Base-by-base conservation (phyloP, 179 eudicot genomes). In the Dionaea muscipula region DNA sequence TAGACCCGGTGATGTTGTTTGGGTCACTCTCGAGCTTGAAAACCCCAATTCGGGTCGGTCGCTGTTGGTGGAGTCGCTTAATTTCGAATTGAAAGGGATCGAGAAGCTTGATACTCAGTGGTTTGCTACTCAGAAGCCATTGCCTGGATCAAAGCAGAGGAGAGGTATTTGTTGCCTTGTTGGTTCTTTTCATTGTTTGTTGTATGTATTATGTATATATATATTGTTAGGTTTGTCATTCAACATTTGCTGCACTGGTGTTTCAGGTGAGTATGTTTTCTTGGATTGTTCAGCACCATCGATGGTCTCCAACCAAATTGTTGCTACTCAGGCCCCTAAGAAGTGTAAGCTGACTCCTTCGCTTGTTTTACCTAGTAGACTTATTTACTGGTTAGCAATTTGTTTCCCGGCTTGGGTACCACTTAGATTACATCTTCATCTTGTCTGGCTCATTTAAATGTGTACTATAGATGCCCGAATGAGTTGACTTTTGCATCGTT, bases 51-150 rank as follows among this genome's bases (percentile, higher is more conserved):
- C 31, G 7, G 79, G 59, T 41, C 62, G 51, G 36, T 74, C 82
- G 41, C 67, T 82, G 51, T 64, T 90, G 69, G 74, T 86, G 4
- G 86, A 91, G 36, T 72, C 58, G 41, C 77, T 91, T 26, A 63
- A 70, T 65, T 86, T 86, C 56, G 98, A 91, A 67, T 69, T 82
- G 18, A 78, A 72, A 65, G 98, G 98, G 47, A 73, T 86, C 45
- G 86, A 91, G 75, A 91, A 91, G 76, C 64, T 86, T 64, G 95
- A 91, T 56, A 63, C 82, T 57, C 95, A 86, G 52, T 91, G 98
- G 98, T 91, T 91, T 60, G 59, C 66, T 12, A 65, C 90, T 27
- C 87, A 75, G 9, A 90, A 83, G 51, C 64, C 86, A 20, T 18
- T 51, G 47, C 57, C 84, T 8, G 83, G 78, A 20, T 69, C 72